phyloP scores from a whole-genome alignment of 2,329 filamentous ascomycete species.

The Magnaporthales sp. region DNA sequence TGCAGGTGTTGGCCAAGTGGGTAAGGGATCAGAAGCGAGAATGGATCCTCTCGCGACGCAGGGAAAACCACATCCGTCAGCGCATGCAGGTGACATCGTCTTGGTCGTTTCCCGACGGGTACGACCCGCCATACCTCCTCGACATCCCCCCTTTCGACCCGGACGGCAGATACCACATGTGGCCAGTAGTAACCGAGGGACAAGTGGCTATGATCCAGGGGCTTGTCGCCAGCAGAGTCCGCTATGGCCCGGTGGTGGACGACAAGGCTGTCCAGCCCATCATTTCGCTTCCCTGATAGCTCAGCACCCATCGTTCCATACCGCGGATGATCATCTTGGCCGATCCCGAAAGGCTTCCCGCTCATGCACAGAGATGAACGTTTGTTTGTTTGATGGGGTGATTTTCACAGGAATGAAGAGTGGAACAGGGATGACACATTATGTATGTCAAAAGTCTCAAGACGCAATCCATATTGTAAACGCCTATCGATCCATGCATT shows the following conservation, averaged over 20 bases:
- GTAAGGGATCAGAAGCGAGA: slow-evolving; percentile 8
- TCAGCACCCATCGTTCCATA: neutral
- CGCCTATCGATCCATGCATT: neutral
- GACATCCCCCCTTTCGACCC: slow-evolving; percentile 13
- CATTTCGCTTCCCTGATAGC: neutral
- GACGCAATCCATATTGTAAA: neutral
- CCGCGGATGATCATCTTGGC: neutral
- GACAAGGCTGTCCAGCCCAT: neutral
- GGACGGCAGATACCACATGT: slow-evolving; percentile 2
- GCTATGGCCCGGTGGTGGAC: neutral
- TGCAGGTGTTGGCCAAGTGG: slow-evolving; percentile 4
- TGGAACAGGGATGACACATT: no score
- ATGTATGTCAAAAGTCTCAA: no score
- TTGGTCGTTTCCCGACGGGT: neutral
- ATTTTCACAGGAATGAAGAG: no score
- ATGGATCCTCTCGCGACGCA: slow-evolving; percentile 11
- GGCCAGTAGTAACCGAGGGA: neutral
- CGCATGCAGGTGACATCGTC: neutral
- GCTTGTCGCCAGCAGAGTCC: neutral
- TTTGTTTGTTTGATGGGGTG: no score
- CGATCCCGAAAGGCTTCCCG: neutral
- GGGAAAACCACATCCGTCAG: slow-evolving; percentile 8
- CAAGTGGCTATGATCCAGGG: neutral
- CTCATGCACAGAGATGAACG: no score
- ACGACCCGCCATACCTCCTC: neutral